A percentile compares a stretch with the other conserved stretches of the same genome.
These are phyloP conservation scores for Talaromyces thailandensis DNA, from an alignment of 495 filamentous ascomycete genomes.

Conservation along the genomic window DNA sequence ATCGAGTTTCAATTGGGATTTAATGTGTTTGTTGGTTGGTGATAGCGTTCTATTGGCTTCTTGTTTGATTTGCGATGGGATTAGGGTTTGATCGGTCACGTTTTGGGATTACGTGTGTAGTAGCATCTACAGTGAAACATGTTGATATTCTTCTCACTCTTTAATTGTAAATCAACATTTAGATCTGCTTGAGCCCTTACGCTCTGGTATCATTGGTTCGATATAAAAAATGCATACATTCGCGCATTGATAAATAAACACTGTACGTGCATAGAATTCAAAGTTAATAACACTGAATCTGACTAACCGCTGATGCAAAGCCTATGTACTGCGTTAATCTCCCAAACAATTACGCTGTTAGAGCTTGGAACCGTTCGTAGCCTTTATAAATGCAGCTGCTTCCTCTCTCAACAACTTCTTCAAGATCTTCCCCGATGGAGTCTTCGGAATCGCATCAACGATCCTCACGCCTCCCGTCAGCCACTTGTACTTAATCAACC, in stretches of 20 bases:
- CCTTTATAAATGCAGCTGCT: background rate
- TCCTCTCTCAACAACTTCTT: background rate
- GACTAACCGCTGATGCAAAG: background rate
- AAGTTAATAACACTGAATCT: background rate
- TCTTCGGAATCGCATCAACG: background rate
- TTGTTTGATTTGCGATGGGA: background rate
- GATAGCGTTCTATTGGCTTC: background rate
- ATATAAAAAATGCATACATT: background rate
- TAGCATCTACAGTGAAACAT: background rate
- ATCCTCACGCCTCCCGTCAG: conserved; percentile 44
- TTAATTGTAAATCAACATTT: too few species aligned
- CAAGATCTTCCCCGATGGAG: background rate
- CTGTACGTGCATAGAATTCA: background rate
- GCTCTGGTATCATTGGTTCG: background rate
- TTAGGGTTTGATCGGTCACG: background rate
- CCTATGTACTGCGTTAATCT: too few species aligned
- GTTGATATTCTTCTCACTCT: too few species aligned
- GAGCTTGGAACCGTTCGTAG: background rate
- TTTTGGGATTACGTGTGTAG: background rate
- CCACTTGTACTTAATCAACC: conserved; percentile 39
- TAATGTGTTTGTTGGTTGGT: background rate
- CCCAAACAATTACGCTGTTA: background rate
- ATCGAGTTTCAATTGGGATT: background rate
- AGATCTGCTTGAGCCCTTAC: background rate
- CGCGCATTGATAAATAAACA: background rate